Evolutionary conservation across 192 early-diverging fungal species (phyloP).

Genomic region (Coemansia guatemalensis): DNA sequence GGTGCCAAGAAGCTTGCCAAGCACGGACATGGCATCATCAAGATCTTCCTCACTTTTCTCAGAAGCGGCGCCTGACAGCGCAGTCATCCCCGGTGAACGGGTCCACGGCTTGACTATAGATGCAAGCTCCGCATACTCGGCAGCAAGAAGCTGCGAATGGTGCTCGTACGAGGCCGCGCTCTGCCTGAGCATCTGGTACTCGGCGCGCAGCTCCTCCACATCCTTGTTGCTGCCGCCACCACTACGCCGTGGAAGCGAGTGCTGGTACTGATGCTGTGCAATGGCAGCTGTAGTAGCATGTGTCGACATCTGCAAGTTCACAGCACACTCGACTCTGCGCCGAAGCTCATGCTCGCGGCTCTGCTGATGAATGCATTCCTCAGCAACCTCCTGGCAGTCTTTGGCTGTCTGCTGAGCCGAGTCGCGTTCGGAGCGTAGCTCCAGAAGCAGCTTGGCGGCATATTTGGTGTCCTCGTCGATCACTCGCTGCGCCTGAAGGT

Average conservation of each 20-base stretch:
- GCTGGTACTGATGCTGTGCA: not conserved
- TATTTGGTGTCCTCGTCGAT: slow-evolving; percentile 41
- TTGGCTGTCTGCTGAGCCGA: slow-evolving; percentile 5
- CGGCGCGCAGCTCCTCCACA: slow-evolving; percentile 20
- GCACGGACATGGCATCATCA: not conserved
- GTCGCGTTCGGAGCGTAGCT: slow-evolving; percentile 43
- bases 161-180: slow-evolving; percentile 18
- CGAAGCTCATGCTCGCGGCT: slow-evolving; percentile 17
- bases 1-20: not conserved
- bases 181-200: slow-evolving; percentile 27
- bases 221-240: not conserved
- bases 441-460: slow-evolving; percentile 44
- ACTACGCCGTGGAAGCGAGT: not conserved
- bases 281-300: slow-evolving; percentile 10
- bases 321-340: slow-evolving; percentile 21
- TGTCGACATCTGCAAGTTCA: slow-evolving; percentile 36
- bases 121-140: slow-evolving; percentile 43
- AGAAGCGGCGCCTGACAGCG: slow-evolving; percentile 8
- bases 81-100: slow-evolving; percentile 14
- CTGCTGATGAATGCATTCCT: slow-evolving; percentile 6
- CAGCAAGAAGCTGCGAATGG: slow-evolving; percentile 21
- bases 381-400: not conserved
- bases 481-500: slow-evolving; percentile 9
- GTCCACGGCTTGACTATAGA: slow-evolving; percentile 36
- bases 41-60: not conserved